These are phyloP conservation scores for Straminergon stramineum DNA, from an alignment of 225 moss, liverwort and hornwort species.

Conservation along the genomic window DNA sequence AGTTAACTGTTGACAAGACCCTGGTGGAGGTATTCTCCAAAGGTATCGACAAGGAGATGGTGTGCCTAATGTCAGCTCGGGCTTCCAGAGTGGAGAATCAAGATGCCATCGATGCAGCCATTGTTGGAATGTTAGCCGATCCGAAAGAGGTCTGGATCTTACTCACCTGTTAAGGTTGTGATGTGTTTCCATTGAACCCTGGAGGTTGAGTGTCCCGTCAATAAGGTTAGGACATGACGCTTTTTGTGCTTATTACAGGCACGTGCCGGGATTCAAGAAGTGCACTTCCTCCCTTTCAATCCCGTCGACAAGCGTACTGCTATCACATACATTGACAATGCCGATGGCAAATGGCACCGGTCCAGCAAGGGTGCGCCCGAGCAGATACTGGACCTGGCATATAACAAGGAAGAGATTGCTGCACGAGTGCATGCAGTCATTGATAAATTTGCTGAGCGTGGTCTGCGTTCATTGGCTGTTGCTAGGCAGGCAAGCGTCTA, in stretches of 20 bases:
- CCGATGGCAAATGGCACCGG: conserved; percentile 36
- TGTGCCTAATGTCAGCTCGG: conserved; percentile 37
- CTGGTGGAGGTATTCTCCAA: conserved; percentile 25
- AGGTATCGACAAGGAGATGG: conserved; percentile 36
- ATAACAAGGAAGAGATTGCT: conserved; percentile 28
- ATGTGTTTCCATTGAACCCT: not conserved
- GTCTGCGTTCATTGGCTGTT: conserved; percentile 45
- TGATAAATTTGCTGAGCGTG: conserved; percentile 56
- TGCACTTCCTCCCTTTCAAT: conserved; percentile 46
- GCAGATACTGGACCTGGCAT: conserved; percentile 42
- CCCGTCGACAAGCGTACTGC: conserved; percentile 59
- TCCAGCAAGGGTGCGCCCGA: conserved; percentile 62
- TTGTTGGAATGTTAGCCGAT: conserved; percentile 38
- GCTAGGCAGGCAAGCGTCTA: conserved; percentile 27
- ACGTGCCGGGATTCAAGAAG: conserved; percentile 20
- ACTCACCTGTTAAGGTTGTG: not conserved
- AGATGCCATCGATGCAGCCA: conserved; percentile 43
- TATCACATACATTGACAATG: conserved; percentile 35
- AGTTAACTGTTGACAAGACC: conserved; percentile 34
- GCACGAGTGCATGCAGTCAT: conserved; percentile 38
- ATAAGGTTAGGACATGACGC: not conserved
- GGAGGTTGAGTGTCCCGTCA: not conserved
- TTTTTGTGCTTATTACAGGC: conserved; percentile 6
- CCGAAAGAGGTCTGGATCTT: conserved; percentile 19
- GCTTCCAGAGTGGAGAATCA: conserved; percentile 41